Evolutionary conservation across 2,329 filamentous ascomycete species (phyloP).

Genomic region (Talaromyces funiculosus): DNA sequence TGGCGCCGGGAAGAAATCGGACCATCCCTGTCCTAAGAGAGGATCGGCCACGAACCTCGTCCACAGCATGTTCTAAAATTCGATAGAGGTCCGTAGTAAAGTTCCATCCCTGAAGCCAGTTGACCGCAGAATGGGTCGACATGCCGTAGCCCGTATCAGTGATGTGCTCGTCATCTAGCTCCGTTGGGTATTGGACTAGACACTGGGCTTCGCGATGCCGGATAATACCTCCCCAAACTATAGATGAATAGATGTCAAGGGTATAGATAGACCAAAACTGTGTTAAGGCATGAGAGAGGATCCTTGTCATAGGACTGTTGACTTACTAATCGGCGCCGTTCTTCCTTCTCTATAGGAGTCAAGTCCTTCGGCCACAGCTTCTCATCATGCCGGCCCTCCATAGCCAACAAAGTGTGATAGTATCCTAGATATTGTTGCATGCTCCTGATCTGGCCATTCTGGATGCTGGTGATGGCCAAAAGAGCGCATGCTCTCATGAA

Average conservation of each 20-base stretch:
- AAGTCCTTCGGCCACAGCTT: constrained; percentile 47
- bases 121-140: constrained; percentile 15
- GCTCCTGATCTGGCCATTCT: constrained; percentile 45
- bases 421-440: constrained; percentile 50
- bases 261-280: constrained; percentile 54
- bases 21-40: neutral
- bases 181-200: constrained; percentile 46
- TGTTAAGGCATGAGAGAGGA: neutral
- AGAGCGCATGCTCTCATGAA: constrained; percentile 35
- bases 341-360: constrained; percentile 43
- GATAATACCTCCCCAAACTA: constrained; percentile 48
- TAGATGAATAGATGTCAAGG: constrained; percentile 50
- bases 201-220: constrained; percentile 43
- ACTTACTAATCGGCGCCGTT: constrained; percentile 44
- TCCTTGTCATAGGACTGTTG: no score
- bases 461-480: constrained; percentile 48
- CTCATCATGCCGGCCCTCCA: constrained; percentile 51
- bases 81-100: constrained; percentile 54
- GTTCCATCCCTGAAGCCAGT: constrained; percentile 54
- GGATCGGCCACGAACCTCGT: constrained; percentile 8
- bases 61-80: constrained; percentile 48
- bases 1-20: neutral
- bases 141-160: constrained; percentile 24
- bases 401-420: constrained; percentile 46
- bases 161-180: constrained; percentile 45